Evolutionary conservation across 345 rosid species (phyloP), one percentile per base, ranked within the genome.

Genomic region (Ceriops decandra): DNA sequence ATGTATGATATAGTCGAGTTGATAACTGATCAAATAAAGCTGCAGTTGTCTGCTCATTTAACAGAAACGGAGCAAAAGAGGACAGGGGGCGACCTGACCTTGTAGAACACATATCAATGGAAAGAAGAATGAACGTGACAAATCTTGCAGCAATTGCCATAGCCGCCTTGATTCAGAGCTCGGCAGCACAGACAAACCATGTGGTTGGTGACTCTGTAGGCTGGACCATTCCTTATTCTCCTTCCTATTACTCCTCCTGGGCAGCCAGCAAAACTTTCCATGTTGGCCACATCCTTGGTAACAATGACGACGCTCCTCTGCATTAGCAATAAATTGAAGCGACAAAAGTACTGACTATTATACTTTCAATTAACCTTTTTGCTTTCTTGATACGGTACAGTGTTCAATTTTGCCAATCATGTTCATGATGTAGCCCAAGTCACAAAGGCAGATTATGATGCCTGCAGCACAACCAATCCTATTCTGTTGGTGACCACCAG

Each of bases 51-150:
- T 56, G 28, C 28, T 7, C 59, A 28, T 13, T 36, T 5, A n/a
- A n/a, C 47, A 21, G 13, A 51, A 72, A 64, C 75, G 68, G 67
- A 62, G 67, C 49, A 54, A 21, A 4, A 6, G 35, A 53, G 35
- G 52, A 60, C 80, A 70, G 87, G 84, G 84, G 83, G 79, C 74
- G 83, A 72, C 74, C 77, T 47, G 42, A 51, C 32, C 16, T 22
- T 64, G 17, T 27, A 60, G 77, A 76, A 74, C 85, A 80, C 87
- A 54, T 11, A 4, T 13, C 72, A 22, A 78, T 82, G 83, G 80
- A 59, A 5, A 68, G 65, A 28, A 73, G 1, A 52, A 57, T 62
- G 27, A 73, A 56, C 63, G 38, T 62, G 7, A 62, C 17, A 1
- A 65, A 79, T 24, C 64, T 82, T 19, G 60, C 77, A 21, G 70